These are phyloP conservation scores for Salinomyces thailandicus DNA, from an alignment of 2,329 filamentous ascomycete genomes.

Conservation along the genomic window DNA sequence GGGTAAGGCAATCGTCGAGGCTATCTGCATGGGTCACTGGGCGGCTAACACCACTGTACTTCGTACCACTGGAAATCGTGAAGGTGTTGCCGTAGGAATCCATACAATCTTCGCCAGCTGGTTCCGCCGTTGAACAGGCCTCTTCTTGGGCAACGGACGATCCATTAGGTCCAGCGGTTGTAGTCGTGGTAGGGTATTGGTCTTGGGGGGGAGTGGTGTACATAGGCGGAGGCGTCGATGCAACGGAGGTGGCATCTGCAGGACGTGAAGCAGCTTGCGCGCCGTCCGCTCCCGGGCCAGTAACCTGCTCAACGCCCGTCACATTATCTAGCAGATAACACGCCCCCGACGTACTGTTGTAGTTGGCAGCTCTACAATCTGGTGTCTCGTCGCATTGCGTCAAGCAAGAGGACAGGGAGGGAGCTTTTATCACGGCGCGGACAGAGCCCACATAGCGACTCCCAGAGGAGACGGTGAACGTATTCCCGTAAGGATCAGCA, in stretches of 20 bases:
- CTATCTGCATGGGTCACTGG: neutral
- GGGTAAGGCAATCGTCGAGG: neutral
- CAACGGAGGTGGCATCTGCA: slow-evolving; percentile 9
- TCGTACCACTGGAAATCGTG: neutral
- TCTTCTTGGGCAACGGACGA: neutral
- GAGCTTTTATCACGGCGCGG: slow-evolving; percentile 11
- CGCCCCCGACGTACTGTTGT: slow-evolving; percentile 10
- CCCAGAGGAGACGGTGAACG: slow-evolving; percentile 15
- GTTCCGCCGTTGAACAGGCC: neutral
- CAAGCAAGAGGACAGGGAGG: slow-evolving; percentile 13
- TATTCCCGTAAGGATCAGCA: slow-evolving; percentile 13
- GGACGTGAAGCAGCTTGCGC: slow-evolving; percentile 9
- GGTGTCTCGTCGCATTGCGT: slow-evolving; percentile 12
- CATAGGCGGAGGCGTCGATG: slow-evolving; percentile 8
- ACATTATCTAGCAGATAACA: slow-evolving; percentile 17
- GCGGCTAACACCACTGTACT: neutral
- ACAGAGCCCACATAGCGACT: slow-evolving; percentile 13
- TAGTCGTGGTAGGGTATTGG: slow-evolving; percentile 3
- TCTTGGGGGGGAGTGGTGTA: neutral
- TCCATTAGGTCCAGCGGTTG: neutral
- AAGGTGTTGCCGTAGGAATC: slow-evolving; percentile 1
- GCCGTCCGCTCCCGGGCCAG: slow-evolving; percentile 6
- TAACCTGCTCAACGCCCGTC: slow-evolving; percentile 14
- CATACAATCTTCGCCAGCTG: slow-evolving; percentile 1
- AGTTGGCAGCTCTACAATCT: slow-evolving; percentile 17